Evolutionary conservation across 768 basidiomycete species (phyloP), one percentile per base, ranked within the genome.

Genomic region (Asterophora parasitica): DNA sequence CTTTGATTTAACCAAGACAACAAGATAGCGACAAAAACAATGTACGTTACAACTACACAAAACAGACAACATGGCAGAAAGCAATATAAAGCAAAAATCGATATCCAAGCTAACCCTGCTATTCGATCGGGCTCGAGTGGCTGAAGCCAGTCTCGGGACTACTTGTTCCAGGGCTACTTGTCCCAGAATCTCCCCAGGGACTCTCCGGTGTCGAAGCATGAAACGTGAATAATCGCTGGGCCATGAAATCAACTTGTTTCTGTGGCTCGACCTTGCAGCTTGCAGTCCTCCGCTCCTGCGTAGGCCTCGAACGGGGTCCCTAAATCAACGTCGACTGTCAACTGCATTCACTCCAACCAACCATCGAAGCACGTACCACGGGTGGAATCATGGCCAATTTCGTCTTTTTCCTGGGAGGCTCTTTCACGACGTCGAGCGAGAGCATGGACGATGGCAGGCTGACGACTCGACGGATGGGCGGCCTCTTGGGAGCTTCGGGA

Each of bases 371-470:
- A 48, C 56, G 49, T 34, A 53, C 48, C 28, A 46, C 16, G 33
- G 35, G 47, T 23, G 53, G 43, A 4, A 44, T 42, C 36, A 42
- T 49, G 26, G 41, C 46, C 15, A 51, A 32, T 41, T 59, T 61
- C 45, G 49, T 43, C 44, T 57, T 62, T 47, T 63, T 63, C 46
- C 48, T 55, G 15, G 56, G 59, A 27, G 63, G 59, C 17, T 52
- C 51, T 17, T 52, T 30, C 23, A 23, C 23, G 12, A 47, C 43
- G 23, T 52, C 37, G 15, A 19, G 27, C 12, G 55, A 45, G 7
- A 55, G 53, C 31, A 53, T 59, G 10, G 49, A 42, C 23, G 62
- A 55, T 7, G 75, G 73, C 38, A 72, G 65, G 48, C 75, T 76
- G 17, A 66, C 66, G 8, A 74, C 64, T 23, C 73, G 69, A 26